Evolutionary conservation across 306 rosid genomes (phyloP), one percentile per base, ranked within the genome.

Genomic region (Delonix regia): DNA sequence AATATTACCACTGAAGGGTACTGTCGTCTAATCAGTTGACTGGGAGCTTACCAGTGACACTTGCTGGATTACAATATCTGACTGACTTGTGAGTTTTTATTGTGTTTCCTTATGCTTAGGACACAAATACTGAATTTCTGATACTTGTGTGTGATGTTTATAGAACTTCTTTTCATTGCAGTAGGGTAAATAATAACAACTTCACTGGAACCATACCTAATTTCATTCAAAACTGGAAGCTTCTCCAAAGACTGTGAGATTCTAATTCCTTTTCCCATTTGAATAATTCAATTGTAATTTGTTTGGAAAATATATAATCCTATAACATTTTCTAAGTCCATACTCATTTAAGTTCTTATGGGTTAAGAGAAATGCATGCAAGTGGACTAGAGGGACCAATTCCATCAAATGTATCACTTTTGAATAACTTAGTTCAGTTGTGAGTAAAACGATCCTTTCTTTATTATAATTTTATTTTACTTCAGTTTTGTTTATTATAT

Each of bases 341-440:
- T 74, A 68, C 71, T 52, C 38, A 81, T 44, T 27, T 47, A 24
- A 82, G 64, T 69, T 82, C 75, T 69, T 72, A 49, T 84, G n/a
- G 53, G 34, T 83, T 56, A 22, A 92, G 97, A 86, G 90, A 90
- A 87, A 83, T 93, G 83, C 94, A 93, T 82, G 94, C 82, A 38
- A 90, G 91, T 81, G 97, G 97, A 83, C 90, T 93, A 55, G 78
- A 77, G 71, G 97, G 97, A 73, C 92, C 92, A 65, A 83, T 90
- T 70, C 94, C 96, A 8, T 81, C 84, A 66, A 83, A 83, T 33
- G 77, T 90, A 69, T 89, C 91, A 71, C 83, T 80, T 42, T 83
- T 93, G 90, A 72, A 47, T 72, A 85, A 86, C 55, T 83, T 93
- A 60, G 0, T 0, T 14, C 78, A 85, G 77, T 60, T 93, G 97